A percentile compares a stretch with the other conserved stretches of the same genome.
Conservation (phyloP, 208 protist species). For the Naegleria fowleri region DNA sequence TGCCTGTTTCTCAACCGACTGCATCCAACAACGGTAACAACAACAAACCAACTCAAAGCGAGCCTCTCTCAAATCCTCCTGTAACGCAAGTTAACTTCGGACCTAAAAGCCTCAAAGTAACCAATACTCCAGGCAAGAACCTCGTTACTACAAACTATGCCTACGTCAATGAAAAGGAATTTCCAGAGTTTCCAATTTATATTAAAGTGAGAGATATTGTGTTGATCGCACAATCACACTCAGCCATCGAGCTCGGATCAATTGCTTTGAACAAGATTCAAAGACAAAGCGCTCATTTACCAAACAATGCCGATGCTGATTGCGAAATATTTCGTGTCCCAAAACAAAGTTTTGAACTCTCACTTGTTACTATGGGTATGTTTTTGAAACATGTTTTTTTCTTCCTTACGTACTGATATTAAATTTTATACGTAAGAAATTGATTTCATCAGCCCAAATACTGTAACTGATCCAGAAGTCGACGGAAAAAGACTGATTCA, state of each 20-base stretch:
- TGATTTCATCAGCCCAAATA: conserved; percentile 4
- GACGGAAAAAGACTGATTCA: background rate
- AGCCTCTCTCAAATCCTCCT: too few relatives aligned
- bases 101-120: background rate
- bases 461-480: background rate
- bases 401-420: background rate
- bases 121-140: background rate
- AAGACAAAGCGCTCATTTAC: background rate
- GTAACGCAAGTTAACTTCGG: too few relatives aligned
- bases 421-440: background rate
- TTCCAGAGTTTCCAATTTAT: background rate
- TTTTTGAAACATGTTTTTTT: background rate
- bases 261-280: conserved; percentile 24
- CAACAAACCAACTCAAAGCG: too few relatives aligned
- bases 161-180: conserved; percentile 1
- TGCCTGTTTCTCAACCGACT: too few relatives aligned
- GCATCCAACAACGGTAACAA: too few relatives aligned
- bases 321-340: background rate
- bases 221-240: background rate
- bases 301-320: background rate
- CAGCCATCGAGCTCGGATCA: background rate
- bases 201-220: conserved; percentile 6
- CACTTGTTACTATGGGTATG: background rate
- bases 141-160: conserved; percentile 8
- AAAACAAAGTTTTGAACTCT: background rate